Evolutionary conservation across 495 filamentous ascomycete genomes (phyloP).

Genomic region (Daldinia vernicosa): DNA sequence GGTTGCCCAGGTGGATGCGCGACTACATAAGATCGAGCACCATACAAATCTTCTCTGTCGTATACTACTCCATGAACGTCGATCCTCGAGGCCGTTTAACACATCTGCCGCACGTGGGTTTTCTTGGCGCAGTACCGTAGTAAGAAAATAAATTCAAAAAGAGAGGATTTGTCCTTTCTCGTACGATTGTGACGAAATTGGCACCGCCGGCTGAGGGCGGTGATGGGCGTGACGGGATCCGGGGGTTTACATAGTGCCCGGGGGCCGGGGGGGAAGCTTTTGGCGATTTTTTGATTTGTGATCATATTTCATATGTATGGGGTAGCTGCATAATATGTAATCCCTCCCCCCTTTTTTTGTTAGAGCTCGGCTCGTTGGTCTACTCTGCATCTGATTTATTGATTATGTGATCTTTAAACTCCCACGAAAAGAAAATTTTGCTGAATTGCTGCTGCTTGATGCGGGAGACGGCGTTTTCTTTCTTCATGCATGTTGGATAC

Average conservation of each 20-base stretch:
- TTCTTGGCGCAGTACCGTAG: background rate
- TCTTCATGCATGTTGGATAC: background rate
- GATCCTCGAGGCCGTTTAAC: background rate
- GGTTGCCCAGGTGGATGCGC: background rate
- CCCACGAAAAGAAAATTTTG: background rate
- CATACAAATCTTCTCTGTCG: background rate
- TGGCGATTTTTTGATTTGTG: constrained; percentile 42
- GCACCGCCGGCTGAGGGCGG: background rate
- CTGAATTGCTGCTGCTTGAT: background rate
- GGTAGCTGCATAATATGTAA: constrained; percentile 4
- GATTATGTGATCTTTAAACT: constrained; percentile 9
- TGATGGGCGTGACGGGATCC: background rate
- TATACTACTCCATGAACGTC: background rate
- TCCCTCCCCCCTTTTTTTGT: constrained; percentile 6
- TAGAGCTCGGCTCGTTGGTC: background rate
- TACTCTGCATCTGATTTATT: background rate
- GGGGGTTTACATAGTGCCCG: background rate
- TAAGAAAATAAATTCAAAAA: background rate
- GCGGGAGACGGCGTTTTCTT: background rate
- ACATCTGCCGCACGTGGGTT: background rate
- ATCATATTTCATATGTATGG: constrained; percentile 25
- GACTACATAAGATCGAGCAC: background rate
- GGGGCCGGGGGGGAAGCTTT: background rate
- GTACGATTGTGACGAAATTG: constrained; percentile 20
- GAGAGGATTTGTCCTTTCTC: background rate